Conservation (phyloP, 139 green algal species). For the Tetradesmus obliquus region DNA sequence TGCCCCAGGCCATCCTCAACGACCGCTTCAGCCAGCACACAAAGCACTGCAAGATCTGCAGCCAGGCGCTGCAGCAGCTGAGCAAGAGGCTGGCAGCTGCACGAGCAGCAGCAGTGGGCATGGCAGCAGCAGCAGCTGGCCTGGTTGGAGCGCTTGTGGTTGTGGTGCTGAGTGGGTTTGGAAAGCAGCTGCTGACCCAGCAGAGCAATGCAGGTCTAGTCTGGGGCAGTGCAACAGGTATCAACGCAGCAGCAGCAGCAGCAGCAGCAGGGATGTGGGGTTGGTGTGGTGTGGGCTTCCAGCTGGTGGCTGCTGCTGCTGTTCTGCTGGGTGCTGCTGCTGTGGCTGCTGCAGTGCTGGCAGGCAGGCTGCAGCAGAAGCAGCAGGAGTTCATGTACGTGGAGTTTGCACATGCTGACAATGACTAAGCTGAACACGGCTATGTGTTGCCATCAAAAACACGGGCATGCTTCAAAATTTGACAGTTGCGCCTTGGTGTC, state of each 20-base stretch:
- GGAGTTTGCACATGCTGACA: conserved; percentile 19
- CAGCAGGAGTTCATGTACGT: conserved; percentile 3
- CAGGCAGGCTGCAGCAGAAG: background rate
- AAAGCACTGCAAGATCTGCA: background rate
- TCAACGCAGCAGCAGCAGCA: background rate
- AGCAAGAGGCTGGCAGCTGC: background rate
- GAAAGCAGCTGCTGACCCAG: background rate
- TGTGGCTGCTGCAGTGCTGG: background rate
- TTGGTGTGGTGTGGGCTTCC: background rate
- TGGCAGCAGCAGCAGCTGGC: background rate
- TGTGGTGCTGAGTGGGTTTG: background rate
- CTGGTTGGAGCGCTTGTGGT: background rate
- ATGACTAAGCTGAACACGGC: background rate
- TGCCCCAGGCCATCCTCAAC: background rate
- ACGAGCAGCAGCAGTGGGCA: background rate
- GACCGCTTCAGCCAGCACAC: background rate
- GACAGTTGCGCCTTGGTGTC: too few species aligned
- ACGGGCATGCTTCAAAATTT: too few species aligned
- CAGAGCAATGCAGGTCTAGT: too few species aligned
- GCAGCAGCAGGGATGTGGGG: background rate
- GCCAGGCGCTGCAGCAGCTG: background rate
- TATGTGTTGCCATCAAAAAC: background rate
- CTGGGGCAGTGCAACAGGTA: background rate
- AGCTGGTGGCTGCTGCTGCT: background rate
- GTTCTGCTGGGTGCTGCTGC: background rate